Conservation (phyloP, 768 basidiomycete genomes). For the Naganishia randhawae region DNA sequence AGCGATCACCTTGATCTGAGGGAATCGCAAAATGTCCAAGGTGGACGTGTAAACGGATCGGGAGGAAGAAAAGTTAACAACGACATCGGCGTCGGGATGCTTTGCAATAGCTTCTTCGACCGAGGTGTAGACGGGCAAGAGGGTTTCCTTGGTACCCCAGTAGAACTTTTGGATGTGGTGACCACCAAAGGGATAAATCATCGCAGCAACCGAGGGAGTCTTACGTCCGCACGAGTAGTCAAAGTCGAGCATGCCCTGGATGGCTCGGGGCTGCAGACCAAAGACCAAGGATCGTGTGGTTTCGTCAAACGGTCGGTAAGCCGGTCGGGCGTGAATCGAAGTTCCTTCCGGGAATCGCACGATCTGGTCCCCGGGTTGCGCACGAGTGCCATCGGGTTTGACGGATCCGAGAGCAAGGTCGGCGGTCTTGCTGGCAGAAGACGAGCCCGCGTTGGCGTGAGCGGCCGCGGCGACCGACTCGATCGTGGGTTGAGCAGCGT, state of each 20-base stretch:
- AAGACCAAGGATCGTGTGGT: conserved; percentile 95
- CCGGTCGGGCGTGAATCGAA: conserved; percentile 58
- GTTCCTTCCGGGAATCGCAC: conserved; percentile 68
- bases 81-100: conserved; percentile 92
- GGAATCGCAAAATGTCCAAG: conserved; percentile 76
- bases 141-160: conserved; percentile 99
- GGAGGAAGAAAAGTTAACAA: conserved; percentile 95
- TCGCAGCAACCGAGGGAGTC: conserved; percentile 89
- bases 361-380: conserved; percentile 81
- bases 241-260: conserved; percentile 98
- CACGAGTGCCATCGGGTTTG: conserved; percentile 72
- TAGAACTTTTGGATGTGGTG: conserved; percentile 99
- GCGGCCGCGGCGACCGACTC: conserved; percentile 47
- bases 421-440: conserved; percentile 44
- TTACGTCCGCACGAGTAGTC: conserved; percentile 94
- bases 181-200: conserved; percentile 99
- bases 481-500: conserved; percentile 49
- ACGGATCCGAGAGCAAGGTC: conserved; percentile 62
- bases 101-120: conserved; percentile 86
- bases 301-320: conserved; percentile 87
- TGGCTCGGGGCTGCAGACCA: conserved; percentile 97
- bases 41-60: conserved; percentile 93
- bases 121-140: conserved; percentile 93
- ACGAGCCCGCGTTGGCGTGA: conserved; percentile 21
- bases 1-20: conserved; percentile 70